A percentile compares a stretch with the other conserved stretches of the same genome.
phyloP scores from a whole-genome alignment of 2,329 filamentous ascomycete species.

The Alternaria gaisen region DNA sequence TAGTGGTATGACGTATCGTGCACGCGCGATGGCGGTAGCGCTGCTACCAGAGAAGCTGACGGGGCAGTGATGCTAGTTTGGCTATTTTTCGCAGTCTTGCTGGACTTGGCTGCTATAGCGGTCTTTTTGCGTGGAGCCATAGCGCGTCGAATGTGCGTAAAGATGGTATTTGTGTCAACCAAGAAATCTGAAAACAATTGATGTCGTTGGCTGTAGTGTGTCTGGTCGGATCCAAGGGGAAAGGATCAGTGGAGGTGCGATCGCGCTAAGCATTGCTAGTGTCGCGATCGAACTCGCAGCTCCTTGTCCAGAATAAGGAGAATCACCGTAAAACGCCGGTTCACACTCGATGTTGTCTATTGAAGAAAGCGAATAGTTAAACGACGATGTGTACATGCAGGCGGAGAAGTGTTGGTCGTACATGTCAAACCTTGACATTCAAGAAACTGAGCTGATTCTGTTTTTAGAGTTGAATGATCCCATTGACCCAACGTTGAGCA shows the following conservation, averaged over 20 bases:
- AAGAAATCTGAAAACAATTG: not conserved
- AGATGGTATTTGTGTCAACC: not conserved
- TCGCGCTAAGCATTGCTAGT: constrained; percentile 15
- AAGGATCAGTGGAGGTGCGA: constrained; percentile 5
- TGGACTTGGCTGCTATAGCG: constrained; percentile 9
- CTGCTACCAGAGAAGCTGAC: constrained; percentile 14
- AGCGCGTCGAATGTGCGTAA: not conserved
- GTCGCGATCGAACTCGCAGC: constrained; percentile 7
- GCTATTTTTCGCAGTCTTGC: constrained; percentile 9
- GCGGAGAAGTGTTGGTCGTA: not conserved
- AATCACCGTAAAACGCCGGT: not conserved
- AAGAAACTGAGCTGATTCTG: not conserved
- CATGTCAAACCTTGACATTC: not conserved
- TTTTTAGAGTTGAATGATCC: not conserved
- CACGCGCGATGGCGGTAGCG: constrained; percentile 37
- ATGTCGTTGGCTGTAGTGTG: not conserved
- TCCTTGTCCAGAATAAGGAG: not conserved
- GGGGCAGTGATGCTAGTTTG: constrained; percentile 25
- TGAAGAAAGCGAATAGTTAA: not conserved
- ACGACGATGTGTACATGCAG: not conserved
- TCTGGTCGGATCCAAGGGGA: not conserved
- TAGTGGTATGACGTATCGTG: constrained; percentile 44
- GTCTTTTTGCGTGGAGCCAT: constrained; percentile 28
- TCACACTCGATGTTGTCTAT: not conserved
- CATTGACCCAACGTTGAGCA: not conserved